These are phyloP conservation scores for Umbelopsis sp. DNA, from an alignment of 371 early-diverging fungal genomes.

Conservation along the genomic window DNA sequence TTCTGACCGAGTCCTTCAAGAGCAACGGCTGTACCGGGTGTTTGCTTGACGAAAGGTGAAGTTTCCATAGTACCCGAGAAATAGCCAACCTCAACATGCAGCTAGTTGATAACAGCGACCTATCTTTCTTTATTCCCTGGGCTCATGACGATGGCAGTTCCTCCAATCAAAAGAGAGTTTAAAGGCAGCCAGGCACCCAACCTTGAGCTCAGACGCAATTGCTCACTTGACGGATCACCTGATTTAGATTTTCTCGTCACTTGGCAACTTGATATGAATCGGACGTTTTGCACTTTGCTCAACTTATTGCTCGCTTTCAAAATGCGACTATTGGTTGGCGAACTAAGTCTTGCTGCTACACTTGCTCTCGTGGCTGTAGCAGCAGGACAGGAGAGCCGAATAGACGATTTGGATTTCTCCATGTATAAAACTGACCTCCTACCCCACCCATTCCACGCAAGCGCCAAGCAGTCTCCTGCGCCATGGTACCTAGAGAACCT, in stretches of 20 bases:
- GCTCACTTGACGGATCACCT: conserved; percentile 4
- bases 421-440: conserved; percentile 11
- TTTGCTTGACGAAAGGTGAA: too few relatives aligned
- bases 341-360: not conserved
- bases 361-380: not conserved
- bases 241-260: not conserved
- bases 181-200: too few relatives aligned
- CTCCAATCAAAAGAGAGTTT: too few relatives aligned
- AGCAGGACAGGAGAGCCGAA: not conserved
- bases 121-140: too few relatives aligned
- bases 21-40: too few relatives aligned
- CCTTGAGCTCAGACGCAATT: not conserved
- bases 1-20: too few relatives aligned
- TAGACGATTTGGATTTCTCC: conserved; percentile 8
- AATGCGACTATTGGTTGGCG: conserved; percentile 3
- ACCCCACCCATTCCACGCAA: conserved; percentile 15
- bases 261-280: not conserved
- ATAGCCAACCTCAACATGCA: too few relatives aligned
- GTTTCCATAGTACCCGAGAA: too few relatives aligned
- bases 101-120: too few relatives aligned
- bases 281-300: not conserved
- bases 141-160: too few relatives aligned
- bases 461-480: conserved; percentile 11
- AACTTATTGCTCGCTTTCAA: not conserved
- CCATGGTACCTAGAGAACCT: conserved; percentile 9